phyloP scores from a whole-genome alignment of 2,329 filamentous ascomycete species.

The Elsinoe australis region DNA sequence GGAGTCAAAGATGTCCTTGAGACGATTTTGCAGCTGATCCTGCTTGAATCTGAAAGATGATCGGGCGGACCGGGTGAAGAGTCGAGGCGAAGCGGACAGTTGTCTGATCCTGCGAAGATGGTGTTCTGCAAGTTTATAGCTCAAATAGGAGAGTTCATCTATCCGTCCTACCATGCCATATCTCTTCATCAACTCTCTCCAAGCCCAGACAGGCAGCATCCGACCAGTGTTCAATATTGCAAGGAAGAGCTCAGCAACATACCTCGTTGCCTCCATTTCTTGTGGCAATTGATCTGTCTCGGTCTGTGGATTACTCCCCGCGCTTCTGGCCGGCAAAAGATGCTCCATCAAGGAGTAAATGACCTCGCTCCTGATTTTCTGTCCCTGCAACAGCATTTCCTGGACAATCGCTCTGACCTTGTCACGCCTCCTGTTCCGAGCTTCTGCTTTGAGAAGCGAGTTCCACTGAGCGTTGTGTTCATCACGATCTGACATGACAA shows the following conservation, averaged over 20 bases:
- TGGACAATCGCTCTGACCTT: slow-evolving; percentile 35
- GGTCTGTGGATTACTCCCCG: slow-evolving; percentile 31
- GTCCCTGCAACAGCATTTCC: slow-evolving; percentile 43
- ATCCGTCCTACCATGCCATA: slow-evolving; percentile 51
- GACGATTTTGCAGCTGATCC: not conserved
- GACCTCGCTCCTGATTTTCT: slow-evolving; percentile 39
- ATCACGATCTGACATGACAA: slow-evolving; percentile 41
- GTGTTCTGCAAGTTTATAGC: slow-evolving; percentile 42
- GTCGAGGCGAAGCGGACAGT: too few species aligned
- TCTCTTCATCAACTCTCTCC: slow-evolving; percentile 53
- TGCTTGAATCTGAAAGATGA: too few species aligned
- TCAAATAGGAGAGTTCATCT: slow-evolving; percentile 44
- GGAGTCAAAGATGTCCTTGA: slow-evolving; percentile 7
- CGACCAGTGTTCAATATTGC: slow-evolving; percentile 36
- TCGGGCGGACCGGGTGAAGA: too few species aligned
- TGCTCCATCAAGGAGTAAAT: slow-evolving; percentile 37
- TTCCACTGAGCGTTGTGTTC: slow-evolving; percentile 38
- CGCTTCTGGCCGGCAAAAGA: slow-evolving; percentile 34
- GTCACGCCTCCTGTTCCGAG: slow-evolving; percentile 25
- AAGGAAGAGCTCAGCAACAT: slow-evolving; percentile 44
- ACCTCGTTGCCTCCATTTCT: slow-evolving; percentile 33
- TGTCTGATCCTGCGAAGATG: slow-evolving; percentile 15
- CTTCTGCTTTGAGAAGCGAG: slow-evolving; percentile 38
- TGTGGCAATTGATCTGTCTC: slow-evolving; percentile 18
- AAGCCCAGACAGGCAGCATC: slow-evolving; percentile 40